A percentile compares a stretch with the other conserved stretches of the same genome.
Conservation (phyloP, 225 moss, liverwort and hornwort genomes). For the Straminergon stramineum region DNA sequence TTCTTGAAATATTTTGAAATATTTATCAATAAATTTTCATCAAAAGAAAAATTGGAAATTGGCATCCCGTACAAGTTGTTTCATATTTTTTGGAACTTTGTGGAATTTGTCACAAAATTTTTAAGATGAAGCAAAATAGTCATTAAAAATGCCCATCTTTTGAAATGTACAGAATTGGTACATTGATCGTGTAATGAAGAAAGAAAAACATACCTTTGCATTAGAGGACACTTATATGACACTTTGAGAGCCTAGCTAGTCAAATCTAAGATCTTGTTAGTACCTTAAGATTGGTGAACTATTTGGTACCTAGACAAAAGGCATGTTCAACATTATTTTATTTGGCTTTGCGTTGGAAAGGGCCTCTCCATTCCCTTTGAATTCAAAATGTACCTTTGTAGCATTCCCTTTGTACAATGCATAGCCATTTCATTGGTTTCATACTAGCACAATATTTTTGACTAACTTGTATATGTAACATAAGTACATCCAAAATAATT, state of each 20-base stretch:
- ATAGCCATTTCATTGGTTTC: not conserved
- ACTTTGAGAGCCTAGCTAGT: not conserved
- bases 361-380: not conserved
- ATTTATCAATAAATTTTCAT: not conserved
- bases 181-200: not conserved
- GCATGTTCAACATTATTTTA: not conserved
- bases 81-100: not conserved
- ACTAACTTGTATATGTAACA: not conserved
- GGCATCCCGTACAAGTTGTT: not conserved
- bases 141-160: rapidly evolving
- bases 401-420: rapidly evolving
- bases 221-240: rapidly evolving
- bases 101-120: not conserved
- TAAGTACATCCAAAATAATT: not conserved
- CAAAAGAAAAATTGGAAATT: too few relatives aligned
- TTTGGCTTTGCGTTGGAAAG: not conserved
- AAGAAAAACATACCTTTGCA: not conserved
- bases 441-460: not conserved
- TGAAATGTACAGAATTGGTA: rapidly evolving
- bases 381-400: not conserved
- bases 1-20: not conserved
- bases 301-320: not conserved
- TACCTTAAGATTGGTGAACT: not conserved
- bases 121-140: not conserved
- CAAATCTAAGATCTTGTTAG: not conserved